phyloP scores from a whole-genome alignment of 2,329 filamentous ascomycete species.

The Calonectria honghensis region DNA sequence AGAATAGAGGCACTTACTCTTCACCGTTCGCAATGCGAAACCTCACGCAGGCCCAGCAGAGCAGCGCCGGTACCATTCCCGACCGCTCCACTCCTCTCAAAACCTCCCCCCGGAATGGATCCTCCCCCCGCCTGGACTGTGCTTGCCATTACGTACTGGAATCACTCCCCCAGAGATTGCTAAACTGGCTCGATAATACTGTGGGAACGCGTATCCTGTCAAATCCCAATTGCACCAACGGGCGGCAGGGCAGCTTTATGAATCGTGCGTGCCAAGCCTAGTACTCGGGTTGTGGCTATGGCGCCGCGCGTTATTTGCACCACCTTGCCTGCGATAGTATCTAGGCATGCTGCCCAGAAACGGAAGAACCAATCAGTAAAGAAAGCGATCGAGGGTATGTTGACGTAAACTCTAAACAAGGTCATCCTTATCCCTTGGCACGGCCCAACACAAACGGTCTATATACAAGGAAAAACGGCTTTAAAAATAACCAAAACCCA shows the following conservation, averaged over 20 bases:
- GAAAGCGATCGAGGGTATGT: not conserved
- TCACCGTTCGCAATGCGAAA: not conserved
- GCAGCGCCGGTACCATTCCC: not conserved
- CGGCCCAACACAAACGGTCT: not conserved
- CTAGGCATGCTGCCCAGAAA: not conserved
- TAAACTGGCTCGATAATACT: not conserved
- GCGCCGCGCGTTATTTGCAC: not conserved
- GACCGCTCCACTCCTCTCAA: conserved; percentile 25
- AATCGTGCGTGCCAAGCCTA: not conserved
- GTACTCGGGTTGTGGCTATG: not conserved
- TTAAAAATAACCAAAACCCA: not conserved
- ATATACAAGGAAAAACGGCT: not conserved
- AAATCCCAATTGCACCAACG: not conserved
- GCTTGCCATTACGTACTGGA: conserved; percentile 41
- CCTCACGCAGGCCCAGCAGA: not conserved
- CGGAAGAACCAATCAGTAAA: conserved; percentile 13
- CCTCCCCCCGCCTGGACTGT: conserved; percentile 37
- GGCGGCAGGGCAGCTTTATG: not conserved
- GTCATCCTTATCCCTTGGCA: conserved; percentile 14
- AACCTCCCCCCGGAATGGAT: conserved; percentile 13
- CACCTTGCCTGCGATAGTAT: not conserved
- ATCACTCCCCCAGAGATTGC: conserved; percentile 30
- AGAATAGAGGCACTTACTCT: not conserved
- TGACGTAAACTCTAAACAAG: conserved; percentile 24
- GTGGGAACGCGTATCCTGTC: conserved; percentile 24